Conservation (phyloP, 345 rosid species). For the Euphorbia peplus region DNA sequence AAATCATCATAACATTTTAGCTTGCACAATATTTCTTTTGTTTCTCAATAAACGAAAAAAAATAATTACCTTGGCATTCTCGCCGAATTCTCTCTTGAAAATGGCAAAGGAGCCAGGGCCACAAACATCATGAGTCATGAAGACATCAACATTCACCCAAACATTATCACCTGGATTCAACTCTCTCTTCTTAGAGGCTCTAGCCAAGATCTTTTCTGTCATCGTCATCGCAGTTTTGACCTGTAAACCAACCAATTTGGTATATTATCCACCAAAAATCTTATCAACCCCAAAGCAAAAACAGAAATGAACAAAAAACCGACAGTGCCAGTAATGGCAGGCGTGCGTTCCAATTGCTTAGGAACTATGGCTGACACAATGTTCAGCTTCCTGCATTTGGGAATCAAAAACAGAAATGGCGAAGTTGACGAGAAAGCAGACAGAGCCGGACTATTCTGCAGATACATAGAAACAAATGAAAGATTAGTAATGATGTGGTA, state of each 20-base stretch:
- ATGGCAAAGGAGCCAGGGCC: slow-evolving; percentile 94
- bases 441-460: slow-evolving; percentile 45
- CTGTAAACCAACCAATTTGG: slow-evolving; percentile 32
- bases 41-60: neutral
- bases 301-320: neutral
- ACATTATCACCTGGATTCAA: slow-evolving; percentile 88
- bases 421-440: slow-evolving; percentile 36
- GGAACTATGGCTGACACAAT: slow-evolving; percentile 80
- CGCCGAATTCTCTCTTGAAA: slow-evolving; percentile 86
- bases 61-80: slow-evolving; percentile 66
- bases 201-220: slow-evolving; percentile 96
- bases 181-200: slow-evolving; percentile 67
- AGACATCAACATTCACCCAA: slow-evolving; percentile 85
- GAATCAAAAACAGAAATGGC: slow-evolving; percentile 38
- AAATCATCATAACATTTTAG: no score
- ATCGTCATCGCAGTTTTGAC: slow-evolving; percentile 91
- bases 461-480: neutral
- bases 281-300: no score
- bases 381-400: slow-evolving; percentile 44
- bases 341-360: slow-evolving; percentile 64
- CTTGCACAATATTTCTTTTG: neutral
- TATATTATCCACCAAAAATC: neutral
- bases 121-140: slow-evolving; percentile 98
- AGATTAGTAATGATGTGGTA: no score
- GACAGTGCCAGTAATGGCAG: slow-evolving; percentile 74